Base-by-base conservation (phyloP, 1,139 yeast species). In the Candida tropicalis region DNA sequence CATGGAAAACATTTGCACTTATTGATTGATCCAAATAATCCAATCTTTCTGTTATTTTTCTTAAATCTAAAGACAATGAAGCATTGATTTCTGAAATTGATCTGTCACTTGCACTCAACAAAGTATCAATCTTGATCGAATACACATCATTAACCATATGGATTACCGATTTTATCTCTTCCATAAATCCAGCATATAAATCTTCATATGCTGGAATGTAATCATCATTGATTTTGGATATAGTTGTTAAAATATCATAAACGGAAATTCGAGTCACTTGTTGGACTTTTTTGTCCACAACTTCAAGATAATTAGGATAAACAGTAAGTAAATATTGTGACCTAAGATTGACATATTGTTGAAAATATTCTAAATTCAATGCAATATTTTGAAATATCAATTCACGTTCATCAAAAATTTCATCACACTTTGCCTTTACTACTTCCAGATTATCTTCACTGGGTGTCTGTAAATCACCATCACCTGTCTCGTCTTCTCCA, bases 31-130 rank as follows among this genome's bases (percentile, higher is more conserved):
- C 75, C 40, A 84, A 65, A 37, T 73, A 75, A 47, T 86, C 95
- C 22, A 84, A 67, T 40, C 82, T 74, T 57, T 87, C 95, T 40
- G 78, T 78, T n/a, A 87, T 68, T 49, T 82, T 79, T 44, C 95
- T 70, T 33, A 87, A 67, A 54, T 87, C 88, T 42, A 88, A 65
- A 24, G 90, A 80, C 41, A 88, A 66, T 0, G 95, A 84, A 0
- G 97, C 89, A 60, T 85, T 87, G 47, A 89, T 84, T 57, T 87
- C 96, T 50, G 93, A 87, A 45, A 86, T 78, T 17, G 87, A 77
- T 49, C 95, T 71, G 61, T 89, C 96, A 43, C 91, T 82, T 35
- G 77, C 73, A 17, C 85, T 80, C 33, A 89, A 69, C 44, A 88
- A 63, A 35, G 79, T 79, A 55, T 89, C 96, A 40, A 84, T 74